Evolutionary conservation across 148 eudicot species (phyloP), one percentile per base, ranked within the genome.

Genomic region (Nepenthes mirabilis): DNA sequence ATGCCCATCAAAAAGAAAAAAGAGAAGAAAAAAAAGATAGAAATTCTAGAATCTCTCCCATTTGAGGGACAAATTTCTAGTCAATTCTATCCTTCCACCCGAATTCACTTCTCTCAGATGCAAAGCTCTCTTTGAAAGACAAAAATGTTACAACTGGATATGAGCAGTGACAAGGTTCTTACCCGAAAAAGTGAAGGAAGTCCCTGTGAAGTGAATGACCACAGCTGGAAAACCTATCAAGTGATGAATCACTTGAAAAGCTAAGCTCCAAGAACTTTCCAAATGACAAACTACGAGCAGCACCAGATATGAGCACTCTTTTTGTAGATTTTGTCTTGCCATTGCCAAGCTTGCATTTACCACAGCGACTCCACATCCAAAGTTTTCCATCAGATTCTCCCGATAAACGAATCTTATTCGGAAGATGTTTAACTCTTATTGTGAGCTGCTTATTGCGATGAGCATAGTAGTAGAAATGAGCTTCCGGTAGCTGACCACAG

Each of bases 351-450:
- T 74, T 77, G 70, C 96, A 88, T 73, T 77, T 77, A 68, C 91
- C 88, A 84, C 98, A 93, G 56, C 87, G 82, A 77, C 95, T 82
- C 98, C 97, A 91, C 97, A 91, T 91, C 97, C 97, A 91, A 75
- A 85, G 79, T 77, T 83, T 88, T 65, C 86, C 86, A 57, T 80
- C 90, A 36, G 70, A 37, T 78, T 80, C 79, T 52, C 94, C 87
- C n/a, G 96, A 86, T 75, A 88, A 71, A 60, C 37, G 58, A 43
- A 52, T 68, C 32, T 74, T 67, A 14, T 57, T 55, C 14, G 81
- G 71, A 63, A 88, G 73, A 40, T 66, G 74, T 64, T 80, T 83
- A 58, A 91, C 86, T 66, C 79, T 86, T 61, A 91, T 74, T 11
- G 83, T 88, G 43, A 91, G 93, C 75, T 85, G 93, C 82, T 85